Percentiles rank a stretch among this genome's conserved stretches.
Conservation (phyloP, 257 asterid species). For the Lavandula angustifolia region DNA sequence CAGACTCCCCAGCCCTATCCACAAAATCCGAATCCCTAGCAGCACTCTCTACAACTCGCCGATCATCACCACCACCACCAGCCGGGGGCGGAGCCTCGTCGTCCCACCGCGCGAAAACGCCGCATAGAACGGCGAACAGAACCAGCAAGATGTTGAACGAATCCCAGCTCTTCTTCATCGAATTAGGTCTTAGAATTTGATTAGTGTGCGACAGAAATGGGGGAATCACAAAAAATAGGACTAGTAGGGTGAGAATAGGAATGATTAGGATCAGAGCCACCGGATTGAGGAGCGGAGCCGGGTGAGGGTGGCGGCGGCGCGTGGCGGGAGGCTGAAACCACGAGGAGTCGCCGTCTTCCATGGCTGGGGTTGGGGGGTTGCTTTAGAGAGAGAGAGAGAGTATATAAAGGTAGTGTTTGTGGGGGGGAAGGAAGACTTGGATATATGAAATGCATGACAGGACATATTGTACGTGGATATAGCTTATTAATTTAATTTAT, state of each 20-base stretch:
- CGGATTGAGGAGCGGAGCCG: slow-evolving; percentile 57
- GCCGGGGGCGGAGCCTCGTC: slow-evolving; percentile 49
- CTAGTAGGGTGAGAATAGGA: slow-evolving; percentile 46
- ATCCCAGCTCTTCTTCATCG: slow-evolving; percentile 80
- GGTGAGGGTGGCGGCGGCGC: slow-evolving; percentile 56
- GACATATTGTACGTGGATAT: slow-evolving; percentile 3
- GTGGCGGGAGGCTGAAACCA: slow-evolving; percentile 57
- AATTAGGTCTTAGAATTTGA: slow-evolving; percentile 59
- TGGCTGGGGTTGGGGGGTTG: slow-evolving; percentile 36
- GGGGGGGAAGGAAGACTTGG: neutral
- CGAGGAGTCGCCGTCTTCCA: slow-evolving; percentile 69
- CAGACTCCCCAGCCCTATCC: slow-evolving; percentile 33
- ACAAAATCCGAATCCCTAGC: slow-evolving; percentile 28
- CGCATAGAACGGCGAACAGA: slow-evolving; percentile 71
- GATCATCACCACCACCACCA: slow-evolving; percentile 4
- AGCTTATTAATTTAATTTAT: neutral
- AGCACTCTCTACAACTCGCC: slow-evolving; percentile 3
- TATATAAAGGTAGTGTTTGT: slow-evolving; percentile 38
- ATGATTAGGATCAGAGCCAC: slow-evolving; percentile 53
- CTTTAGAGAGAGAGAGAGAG: slow-evolving; percentile 31
- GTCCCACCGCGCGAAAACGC: slow-evolving; percentile 67
- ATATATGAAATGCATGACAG: slow-evolving; percentile 25
- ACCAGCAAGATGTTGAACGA: slow-evolving; percentile 60
- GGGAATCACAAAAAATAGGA: slow-evolving; percentile 53
- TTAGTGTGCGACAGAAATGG: slow-evolving; percentile 56